phyloP scores from a whole-genome alignment of 2,329 filamentous ascomycete genomes.

The Domatiomyces globalis region DNA sequence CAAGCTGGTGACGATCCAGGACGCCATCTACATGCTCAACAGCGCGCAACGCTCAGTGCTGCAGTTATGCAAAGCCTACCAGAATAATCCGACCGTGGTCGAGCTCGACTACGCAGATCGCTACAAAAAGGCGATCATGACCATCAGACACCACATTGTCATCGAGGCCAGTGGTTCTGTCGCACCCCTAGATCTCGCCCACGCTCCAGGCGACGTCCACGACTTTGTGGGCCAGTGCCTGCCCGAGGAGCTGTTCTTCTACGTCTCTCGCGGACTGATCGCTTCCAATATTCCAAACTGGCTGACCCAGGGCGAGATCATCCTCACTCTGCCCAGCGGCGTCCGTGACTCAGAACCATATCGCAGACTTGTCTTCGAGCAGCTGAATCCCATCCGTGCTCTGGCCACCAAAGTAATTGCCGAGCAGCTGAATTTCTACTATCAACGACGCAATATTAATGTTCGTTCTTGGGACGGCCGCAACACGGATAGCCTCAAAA shows the following conservation, averaged over 20 bases:
- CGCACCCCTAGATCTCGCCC: slow-evolving; percentile 56
- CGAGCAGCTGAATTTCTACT: slow-evolving; percentile 66
- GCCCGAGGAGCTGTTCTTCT: slow-evolving; percentile 79
- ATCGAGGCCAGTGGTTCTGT: slow-evolving; percentile 65
- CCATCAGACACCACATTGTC: slow-evolving; percentile 74
- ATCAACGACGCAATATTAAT: slow-evolving; percentile 62
- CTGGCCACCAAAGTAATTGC: slow-evolving; percentile 66
- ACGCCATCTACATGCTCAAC: slow-evolving; percentile 65
- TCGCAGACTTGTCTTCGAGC: slow-evolving; percentile 58
- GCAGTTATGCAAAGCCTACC: slow-evolving; percentile 59
- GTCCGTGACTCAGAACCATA: slow-evolving; percentile 70
- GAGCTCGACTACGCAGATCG: slow-evolving; percentile 68
- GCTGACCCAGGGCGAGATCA: slow-evolving; percentile 64
- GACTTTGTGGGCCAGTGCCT: slow-evolving; percentile 82
- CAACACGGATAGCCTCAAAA: slow-evolving; percentile 47
- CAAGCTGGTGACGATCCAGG: slow-evolving; percentile 43
- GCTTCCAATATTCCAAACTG: slow-evolving; percentile 66
- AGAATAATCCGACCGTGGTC: slow-evolving; percentile 59
- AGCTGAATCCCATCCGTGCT: slow-evolving; percentile 60
- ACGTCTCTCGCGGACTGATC: slow-evolving; percentile 71
- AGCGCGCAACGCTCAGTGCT: slow-evolving; percentile 52
- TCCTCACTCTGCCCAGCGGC: slow-evolving; percentile 72
- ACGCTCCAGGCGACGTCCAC: slow-evolving; percentile 68
- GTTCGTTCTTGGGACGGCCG: slow-evolving; percentile 75
- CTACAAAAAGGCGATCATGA: slow-evolving; percentile 73